phyloP scores from a whole-genome alignment of 2,329 filamentous ascomycete species.

The Dothideomycetes sp. region DNA sequence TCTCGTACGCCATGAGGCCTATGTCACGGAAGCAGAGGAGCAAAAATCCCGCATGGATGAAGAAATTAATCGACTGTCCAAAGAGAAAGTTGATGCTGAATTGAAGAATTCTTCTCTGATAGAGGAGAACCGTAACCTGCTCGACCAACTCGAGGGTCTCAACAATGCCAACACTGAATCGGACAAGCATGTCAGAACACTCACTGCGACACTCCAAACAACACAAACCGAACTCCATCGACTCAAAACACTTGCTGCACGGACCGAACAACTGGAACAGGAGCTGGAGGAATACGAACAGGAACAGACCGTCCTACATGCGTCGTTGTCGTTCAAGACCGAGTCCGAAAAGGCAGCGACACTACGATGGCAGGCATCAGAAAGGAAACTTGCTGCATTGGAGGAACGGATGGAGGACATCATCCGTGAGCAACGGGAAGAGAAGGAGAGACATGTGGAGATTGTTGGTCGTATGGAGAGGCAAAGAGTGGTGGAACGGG shows the following conservation, averaged over 20 bases:
- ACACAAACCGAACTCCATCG: constrained; percentile 70
- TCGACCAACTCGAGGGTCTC: constrained; percentile 75
- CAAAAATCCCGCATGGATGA: constrained; percentile 65
- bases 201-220: constrained; percentile 67
- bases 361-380: constrained; percentile 76
- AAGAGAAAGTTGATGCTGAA: constrained; percentile 60
- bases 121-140: constrained; percentile 70
- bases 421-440: constrained; percentile 71
- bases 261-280: constrained; percentile 69
- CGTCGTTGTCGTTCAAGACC: constrained; percentile 55
- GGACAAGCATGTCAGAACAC: constrained; percentile 65
- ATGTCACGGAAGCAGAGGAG: constrained; percentile 83
- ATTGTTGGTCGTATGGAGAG: constrained; percentile 76
- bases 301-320: constrained; percentile 67
- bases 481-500: constrained; percentile 70
- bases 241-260: constrained; percentile 61
- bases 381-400: constrained; percentile 66
- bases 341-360: constrained; percentile 71
- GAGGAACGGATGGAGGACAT: constrained; percentile 84
- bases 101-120: constrained; percentile 66
- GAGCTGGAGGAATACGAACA: constrained; percentile 71
- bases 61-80: constrained; percentile 68
- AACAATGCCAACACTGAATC: constrained; percentile 73
- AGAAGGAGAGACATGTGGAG: constrained; percentile 72
- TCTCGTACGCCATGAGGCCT: constrained; percentile 83